Conservation (phyloP, 805 yeast genomes). For the Sugiyamaella marilandica region DNA sequence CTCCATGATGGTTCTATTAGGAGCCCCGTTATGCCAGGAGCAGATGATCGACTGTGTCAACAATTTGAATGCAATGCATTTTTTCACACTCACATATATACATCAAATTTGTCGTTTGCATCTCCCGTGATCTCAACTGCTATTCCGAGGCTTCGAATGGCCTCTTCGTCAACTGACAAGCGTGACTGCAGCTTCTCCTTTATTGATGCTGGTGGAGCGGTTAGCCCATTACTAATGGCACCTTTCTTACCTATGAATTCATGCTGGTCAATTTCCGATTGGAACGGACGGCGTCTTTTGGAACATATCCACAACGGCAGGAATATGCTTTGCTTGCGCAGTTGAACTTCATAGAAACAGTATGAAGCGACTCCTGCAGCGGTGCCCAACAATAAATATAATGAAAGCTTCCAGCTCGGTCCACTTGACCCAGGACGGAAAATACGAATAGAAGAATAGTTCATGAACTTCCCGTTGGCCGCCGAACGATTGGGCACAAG, state of each 20-base stretch:
- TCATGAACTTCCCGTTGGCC: no score
- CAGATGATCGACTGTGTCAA: conserved; percentile 9
- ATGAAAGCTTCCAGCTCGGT: neutral
- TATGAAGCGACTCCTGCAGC: neutral
- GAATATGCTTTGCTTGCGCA: conserved; percentile 17
- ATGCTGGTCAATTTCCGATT: conserved; percentile 18
- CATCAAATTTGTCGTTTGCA: conserved; percentile 7
- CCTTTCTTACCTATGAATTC: conserved; percentile 8
- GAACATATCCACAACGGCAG: conserved; percentile 21
- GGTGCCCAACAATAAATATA: neutral
- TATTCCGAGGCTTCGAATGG: conserved; percentile 16
- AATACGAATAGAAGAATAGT: neutral
- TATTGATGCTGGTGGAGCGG: neutral
- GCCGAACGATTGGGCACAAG: no score
- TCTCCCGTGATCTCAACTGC: conserved; percentile 13
- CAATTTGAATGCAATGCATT: neutral
- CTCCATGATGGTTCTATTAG: conserved; percentile 15
- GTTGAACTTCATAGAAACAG: neutral
- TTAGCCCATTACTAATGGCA: neutral
- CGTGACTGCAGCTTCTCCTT: conserved; percentile 15
- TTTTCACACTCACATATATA: conserved; percentile 1
- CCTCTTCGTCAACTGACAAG: conserved; percentile 21
- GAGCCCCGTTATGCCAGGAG: conserved; percentile 21
- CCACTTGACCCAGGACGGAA: neutral
- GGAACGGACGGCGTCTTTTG: conserved; percentile 15